A percentile compares a stretch with the other conserved stretches of the same genome.
Evolutionary conservation across 202 grass and related monocot genomes (phyloP).

Genomic region (Tripidium arundinaceum): DNA sequence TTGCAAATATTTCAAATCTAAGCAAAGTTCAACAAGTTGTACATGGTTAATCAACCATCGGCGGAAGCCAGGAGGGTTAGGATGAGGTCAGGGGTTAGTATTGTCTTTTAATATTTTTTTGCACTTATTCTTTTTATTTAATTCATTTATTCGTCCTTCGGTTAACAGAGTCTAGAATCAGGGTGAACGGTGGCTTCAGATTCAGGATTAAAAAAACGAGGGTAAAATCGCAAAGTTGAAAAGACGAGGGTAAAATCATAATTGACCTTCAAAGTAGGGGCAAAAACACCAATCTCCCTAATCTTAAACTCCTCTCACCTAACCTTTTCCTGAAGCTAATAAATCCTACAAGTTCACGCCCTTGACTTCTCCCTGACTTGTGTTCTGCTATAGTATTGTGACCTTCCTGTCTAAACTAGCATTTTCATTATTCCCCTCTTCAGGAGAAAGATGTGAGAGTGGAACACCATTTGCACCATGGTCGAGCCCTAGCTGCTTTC

Average conservation of each 20-base stretch:
- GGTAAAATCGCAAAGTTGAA: too few relatives aligned
- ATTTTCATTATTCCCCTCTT: conserved; percentile 21
- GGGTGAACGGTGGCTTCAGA: background rate
- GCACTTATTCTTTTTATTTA: too few relatives aligned
- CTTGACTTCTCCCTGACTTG: background rate
- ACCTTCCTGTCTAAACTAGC: background rate
- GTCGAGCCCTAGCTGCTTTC: conserved; percentile 85
- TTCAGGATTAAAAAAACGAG: background rate
- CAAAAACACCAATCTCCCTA: background rate
- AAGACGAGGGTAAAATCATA: background rate
- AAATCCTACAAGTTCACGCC: background rate
- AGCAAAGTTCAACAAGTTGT: too few relatives aligned
- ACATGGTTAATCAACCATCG: too few relatives aligned
- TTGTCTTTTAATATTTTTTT: too few relatives aligned
- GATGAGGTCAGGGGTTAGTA: too few relatives aligned
- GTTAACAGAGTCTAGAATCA: background rate
- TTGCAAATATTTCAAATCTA: too few relatives aligned
- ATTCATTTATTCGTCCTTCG: background rate
- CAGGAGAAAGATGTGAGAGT: conserved; percentile 90
- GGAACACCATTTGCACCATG: conserved; percentile 86
- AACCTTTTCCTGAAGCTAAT: conserved; percentile 20
- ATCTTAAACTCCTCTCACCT: background rate
- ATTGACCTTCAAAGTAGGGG: background rate
- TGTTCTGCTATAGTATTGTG: background rate
- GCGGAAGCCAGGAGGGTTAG: too few relatives aligned